Base-by-base conservation (phyloP, 2,329 filamentous ascomycete species). In the Penicillium griseofulvum region DNA sequence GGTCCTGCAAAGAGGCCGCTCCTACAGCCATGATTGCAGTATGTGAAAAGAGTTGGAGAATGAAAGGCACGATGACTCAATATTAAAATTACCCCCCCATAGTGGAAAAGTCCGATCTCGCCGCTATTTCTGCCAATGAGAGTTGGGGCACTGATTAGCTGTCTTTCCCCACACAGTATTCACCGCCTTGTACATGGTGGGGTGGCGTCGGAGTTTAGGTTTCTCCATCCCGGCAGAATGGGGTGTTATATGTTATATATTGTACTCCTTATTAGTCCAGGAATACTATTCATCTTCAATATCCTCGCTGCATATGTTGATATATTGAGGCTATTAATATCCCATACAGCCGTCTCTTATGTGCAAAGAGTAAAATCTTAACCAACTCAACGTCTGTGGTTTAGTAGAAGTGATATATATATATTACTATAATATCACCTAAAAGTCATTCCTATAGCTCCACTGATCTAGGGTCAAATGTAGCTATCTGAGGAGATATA, bases 11-110 rank as follows among this genome's bases (percentile, higher is more conserved):
- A 53, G 68, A 63, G 61, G 62, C 63, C 44, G 64, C 54, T 67
- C 70, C 70, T 46, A 65, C 66, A 63, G 64, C 70, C 69, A 72
- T 72, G 43, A 58, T 70, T 66, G 63, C 62, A 66, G 62, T 59
- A 42, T 53, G 47, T 58, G 31, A 51, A 60, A 58, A 60, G 22
- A 48, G 51, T 54, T 52, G 46, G 41, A 46, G 43, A 53, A 22
- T 38, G 53, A 55, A 58, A 54, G 53, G 57, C 42, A 57, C 38
- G 55, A 63, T 65, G 65, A 69, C 59, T 69, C 66, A 50, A 42
- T 50, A 22, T 49, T 43, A 42, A 65, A 63, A 55, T 51, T 50
- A 33, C 43, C 48, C 38, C 44, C 45, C 45, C 46, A 50, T 29
- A 28, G 66, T 65, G 66, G 63, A 66, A 62, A 62, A 56, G 57